A percentile compares a stretch with the other conserved stretches of the same genome.
Evolutionary conservation across 305 asterid species (phyloP).

Genomic region (Fraxinus ornus): DNA sequence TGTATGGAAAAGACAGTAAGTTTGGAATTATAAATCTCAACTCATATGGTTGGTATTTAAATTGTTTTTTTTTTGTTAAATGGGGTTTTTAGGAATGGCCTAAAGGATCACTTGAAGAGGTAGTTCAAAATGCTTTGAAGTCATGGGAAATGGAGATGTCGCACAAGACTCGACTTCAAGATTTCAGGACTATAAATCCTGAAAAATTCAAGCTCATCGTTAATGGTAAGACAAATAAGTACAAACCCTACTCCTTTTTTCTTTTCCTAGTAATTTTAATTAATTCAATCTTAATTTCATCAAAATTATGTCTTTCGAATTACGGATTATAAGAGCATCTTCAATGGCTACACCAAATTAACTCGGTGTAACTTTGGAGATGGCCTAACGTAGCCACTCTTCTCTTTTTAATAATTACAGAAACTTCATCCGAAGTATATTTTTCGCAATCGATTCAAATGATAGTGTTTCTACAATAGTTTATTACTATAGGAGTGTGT

Average conservation of each 20-base stretch:
- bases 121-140: constrained; percentile 80
- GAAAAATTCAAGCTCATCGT: constrained; percentile 75
- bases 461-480: not conserved
- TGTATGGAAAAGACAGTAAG: too few species aligned
- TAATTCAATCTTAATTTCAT: not conserved
- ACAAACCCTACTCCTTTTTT: not conserved
- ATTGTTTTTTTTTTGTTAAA: not conserved
- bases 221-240: constrained; percentile 50
- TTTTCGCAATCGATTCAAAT: too few species aligned
- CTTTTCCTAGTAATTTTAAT: not conserved
- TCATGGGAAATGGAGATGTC: constrained; percentile 97
- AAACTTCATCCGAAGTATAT: too few species aligned
- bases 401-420: too few species aligned
- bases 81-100: constrained; percentile 57
- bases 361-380: too few species aligned
- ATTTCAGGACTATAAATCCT: constrained; percentile 70
- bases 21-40: not conserved
- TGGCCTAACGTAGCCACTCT: too few species aligned
- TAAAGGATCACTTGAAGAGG: constrained; percentile 78
- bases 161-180: constrained; percentile 69
- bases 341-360: too few species aligned
- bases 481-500: not conserved
- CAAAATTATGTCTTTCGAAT: not conserved
- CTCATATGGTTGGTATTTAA: not conserved
- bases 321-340: too few species aligned